A percentile compares a stretch with the other conserved stretches of the same genome.
phyloP scores from a whole-genome alignment of 768 basidiomycete species.

The Boletus sp. region DNA sequence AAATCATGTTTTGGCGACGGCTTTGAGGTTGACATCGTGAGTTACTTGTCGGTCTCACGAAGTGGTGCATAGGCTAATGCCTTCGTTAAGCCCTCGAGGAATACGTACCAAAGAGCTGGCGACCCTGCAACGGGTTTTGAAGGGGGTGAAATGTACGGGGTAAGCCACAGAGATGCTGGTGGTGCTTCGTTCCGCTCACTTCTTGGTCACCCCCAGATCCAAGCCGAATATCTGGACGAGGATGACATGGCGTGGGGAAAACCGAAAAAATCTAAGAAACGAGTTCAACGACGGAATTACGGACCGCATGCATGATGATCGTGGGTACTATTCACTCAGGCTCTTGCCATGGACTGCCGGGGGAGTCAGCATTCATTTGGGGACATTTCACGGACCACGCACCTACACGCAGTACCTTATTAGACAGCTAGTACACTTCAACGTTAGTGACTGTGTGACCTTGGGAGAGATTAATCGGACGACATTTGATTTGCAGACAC shows the following conservation, averaged over 20 bases:
- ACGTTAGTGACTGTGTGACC: neutral
- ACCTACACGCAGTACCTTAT: neutral
- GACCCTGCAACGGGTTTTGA: constrained; percentile 18
- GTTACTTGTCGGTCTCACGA: neutral
- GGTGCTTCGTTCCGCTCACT: neutral
- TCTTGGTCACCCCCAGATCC: constrained; percentile 5
- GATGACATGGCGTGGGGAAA: constrained; percentile 30
- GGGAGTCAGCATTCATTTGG: neutral
- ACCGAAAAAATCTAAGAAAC: constrained; percentile 10
- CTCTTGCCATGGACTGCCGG: neutral
- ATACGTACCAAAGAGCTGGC: constrained; percentile 8
- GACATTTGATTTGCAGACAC: neutral
- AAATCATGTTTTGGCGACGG: constrained; percentile 24
- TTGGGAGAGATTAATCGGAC: neutral
- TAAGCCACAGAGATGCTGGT: constrained; percentile 1
- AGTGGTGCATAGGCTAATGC: neutral
- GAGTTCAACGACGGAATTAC: neutral
- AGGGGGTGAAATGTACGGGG: constrained; percentile 20
- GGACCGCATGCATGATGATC: neutral
- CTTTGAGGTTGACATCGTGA: constrained; percentile 13
- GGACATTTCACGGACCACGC: neutral
- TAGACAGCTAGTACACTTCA: neutral
- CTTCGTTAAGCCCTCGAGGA: constrained; percentile 14
- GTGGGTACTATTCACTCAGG: no score
- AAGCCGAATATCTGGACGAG: constrained; percentile 27